Evolutionary conservation across 1,139 yeast species (phyloP), one percentile per base, ranked within the genome.

Genomic region (Pichia sp.): DNA sequence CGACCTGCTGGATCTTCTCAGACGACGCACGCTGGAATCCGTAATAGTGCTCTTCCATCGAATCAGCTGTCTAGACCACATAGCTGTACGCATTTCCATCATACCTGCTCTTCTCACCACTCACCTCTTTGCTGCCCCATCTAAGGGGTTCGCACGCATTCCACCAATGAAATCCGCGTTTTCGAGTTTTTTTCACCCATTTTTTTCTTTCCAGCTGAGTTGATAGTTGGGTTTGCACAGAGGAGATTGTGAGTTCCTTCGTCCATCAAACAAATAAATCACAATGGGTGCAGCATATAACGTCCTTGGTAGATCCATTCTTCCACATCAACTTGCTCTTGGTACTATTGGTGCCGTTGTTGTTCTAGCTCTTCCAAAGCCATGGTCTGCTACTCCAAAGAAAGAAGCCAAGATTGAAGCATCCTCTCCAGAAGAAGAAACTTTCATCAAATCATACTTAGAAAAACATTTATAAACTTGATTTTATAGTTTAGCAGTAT

Each of bases 351-450:
- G 82, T 54, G 66, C 77, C 35, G 84, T 82, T 50, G 73, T 72
- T 38, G 64, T 80, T 42, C 58, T 76, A 47, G 78, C 71, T 52
- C 60, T 69, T 39, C 92, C 92, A 64, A 82, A 83, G 67, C 92
- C 92, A 60, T 82, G 86, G 78, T 72, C 75, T 35, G 64, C 77
- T 26, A 52, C 57, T 37, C 59, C 60, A 42, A 66, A 65, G 60
- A 65, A 77, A 52, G 73, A 77, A 52, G 77, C 82, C 52, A 68
- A 82, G 47, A 76, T 87, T 65, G 76, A 78, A 55, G 95, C 96
- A 52, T 66, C 79, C 48, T 77, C 88, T 48, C 79, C 88, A 56
- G 97, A 87, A 58, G 97, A 90, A 71, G 95, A 85, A 66, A 81
- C 82, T 67, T 90, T 83, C 71, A 75, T 81, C 56, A 62, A 64